Percentiles rank a stretch among this genome's conserved stretches.
phyloP scores from a whole-genome alignment of 2,329 filamentous ascomycete species.

The Fusarium floridanum region DNA sequence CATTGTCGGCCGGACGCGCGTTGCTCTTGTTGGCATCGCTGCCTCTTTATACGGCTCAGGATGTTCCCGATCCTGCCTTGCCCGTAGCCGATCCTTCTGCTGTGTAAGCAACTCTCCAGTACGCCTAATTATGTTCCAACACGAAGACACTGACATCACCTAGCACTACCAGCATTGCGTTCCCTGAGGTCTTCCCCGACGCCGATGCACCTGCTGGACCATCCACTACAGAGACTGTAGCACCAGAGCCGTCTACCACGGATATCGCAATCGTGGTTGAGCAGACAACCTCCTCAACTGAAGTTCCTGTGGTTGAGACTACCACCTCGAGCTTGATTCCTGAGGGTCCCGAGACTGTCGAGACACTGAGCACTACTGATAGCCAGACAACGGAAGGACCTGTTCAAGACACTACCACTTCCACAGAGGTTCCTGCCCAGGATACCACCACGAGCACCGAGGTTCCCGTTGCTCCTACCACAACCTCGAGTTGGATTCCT shows the following conservation, averaged over 20 bases:
- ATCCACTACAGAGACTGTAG: neutral
- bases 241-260: neutral
- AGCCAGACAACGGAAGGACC: neutral
- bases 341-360: neutral
- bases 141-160: neutral
- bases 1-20: conserved; percentile 6
- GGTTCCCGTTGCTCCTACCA: neutral
- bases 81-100: neutral
- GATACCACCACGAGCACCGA: neutral
- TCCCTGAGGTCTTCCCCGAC: neutral
- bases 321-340: neutral
- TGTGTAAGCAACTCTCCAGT: neutral
- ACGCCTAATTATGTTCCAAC: neutral
- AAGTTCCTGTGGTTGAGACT: neutral
- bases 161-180: neutral
- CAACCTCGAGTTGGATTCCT: neutral
- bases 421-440: neutral
- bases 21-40: conserved; percentile 29
- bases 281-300: conserved; percentile 6
- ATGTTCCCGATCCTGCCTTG: neutral
- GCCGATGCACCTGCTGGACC: neutral
- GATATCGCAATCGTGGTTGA: neutral
- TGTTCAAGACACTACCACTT: neutral
- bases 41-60: conserved; percentile 27
- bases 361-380: neutral